A percentile compares a stretch with the other conserved stretches of the same genome.
These are phyloP conservation scores for Azolla pinnata DNA, from an alignment of 75 land plant genomes.

Conservation along the genomic window DNA sequence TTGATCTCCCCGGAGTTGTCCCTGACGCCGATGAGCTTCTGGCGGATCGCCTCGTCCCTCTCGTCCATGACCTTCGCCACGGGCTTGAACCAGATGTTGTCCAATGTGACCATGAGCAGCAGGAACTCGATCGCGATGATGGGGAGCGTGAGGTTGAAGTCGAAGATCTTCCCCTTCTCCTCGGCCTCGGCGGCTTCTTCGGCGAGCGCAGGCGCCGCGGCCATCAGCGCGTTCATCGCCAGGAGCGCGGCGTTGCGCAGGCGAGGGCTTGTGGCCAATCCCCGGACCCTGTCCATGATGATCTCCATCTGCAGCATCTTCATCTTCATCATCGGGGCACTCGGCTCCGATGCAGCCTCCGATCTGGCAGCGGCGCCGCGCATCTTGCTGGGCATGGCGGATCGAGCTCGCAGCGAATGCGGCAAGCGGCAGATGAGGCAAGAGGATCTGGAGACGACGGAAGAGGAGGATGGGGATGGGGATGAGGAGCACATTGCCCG, in stretches of 20 bases:
- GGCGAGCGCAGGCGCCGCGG: constrained; percentile 36
- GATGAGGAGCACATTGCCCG: no score
- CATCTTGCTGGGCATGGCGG: not conserved
- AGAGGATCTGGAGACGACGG: no score
- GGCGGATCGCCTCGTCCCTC: constrained; percentile 56
- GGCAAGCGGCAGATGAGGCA: no score
- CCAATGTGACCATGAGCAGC: constrained; percentile 85
- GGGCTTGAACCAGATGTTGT: constrained; percentile 88
- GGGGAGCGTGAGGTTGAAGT: constrained; percentile 83
- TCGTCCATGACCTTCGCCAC: constrained; percentile 89
- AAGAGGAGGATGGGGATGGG: no score
- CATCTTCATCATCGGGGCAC: not conserved
- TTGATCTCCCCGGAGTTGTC: constrained; percentile 85
- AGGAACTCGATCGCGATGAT: constrained; percentile 71
- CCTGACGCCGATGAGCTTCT: constrained; percentile 58
- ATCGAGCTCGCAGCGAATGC: no score
- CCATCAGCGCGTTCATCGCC: constrained; percentile 35
- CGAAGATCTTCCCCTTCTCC: constrained; percentile 83
- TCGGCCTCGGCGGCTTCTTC: constrained; percentile 33
- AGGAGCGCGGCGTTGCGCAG: constrained; percentile 15
- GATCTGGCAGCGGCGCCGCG: not conserved
- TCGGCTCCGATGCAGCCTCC: not conserved
- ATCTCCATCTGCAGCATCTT: not conserved
- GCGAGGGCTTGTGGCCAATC: not conserved
- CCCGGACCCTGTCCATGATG: not conserved